These are phyloP conservation scores for Thelonectria olida DNA, from an alignment of 2,329 filamentous ascomycete species.

Conservation along the genomic window DNA sequence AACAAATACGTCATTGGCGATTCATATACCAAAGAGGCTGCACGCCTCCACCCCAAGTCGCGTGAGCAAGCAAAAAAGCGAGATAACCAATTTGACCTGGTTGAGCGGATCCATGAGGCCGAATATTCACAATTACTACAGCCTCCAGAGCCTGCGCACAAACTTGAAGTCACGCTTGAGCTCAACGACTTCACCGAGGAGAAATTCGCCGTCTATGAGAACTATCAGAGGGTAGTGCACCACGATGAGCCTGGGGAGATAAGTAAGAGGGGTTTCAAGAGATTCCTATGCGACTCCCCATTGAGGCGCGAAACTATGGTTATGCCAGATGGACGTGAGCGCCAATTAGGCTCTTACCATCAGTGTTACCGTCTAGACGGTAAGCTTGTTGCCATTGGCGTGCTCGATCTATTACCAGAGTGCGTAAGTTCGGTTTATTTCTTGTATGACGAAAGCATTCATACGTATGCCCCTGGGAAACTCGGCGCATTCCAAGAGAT, in stretches of 20 bases:
- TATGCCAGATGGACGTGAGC: constrained; percentile 59
- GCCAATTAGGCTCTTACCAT: constrained; percentile 77
- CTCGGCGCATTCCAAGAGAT: constrained; percentile 79
- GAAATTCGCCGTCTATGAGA: constrained; percentile 76
- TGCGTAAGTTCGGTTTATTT: constrained; percentile 87
- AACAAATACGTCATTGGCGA: constrained; percentile 76
- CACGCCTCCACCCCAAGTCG: constrained; percentile 71
- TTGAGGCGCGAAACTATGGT: constrained; percentile 58
- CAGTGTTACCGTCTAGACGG: constrained; percentile 85
- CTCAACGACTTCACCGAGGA: constrained; percentile 76
- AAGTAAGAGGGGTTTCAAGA: constrained; percentile 68
- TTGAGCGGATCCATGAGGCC: constrained; percentile 74
- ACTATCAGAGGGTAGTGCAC: constrained; percentile 81
- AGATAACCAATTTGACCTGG: constrained; percentile 73
- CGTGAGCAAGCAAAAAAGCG: constrained; percentile 72
- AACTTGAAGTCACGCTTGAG: constrained; percentile 76
- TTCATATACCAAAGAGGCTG: constrained; percentile 70
- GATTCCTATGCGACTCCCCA: constrained; percentile 79
- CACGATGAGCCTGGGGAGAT: constrained; percentile 70
- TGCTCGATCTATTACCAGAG: constrained; percentile 79
- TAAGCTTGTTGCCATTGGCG: constrained; percentile 76
- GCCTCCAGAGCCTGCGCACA: constrained; percentile 72
- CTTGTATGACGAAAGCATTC: constrained; percentile 79
- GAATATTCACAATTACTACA: constrained; percentile 65
- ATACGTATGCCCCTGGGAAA: constrained; percentile 77